Conservation (phyloP, 345 rosid species). For the Acer yangbiense region DNA sequence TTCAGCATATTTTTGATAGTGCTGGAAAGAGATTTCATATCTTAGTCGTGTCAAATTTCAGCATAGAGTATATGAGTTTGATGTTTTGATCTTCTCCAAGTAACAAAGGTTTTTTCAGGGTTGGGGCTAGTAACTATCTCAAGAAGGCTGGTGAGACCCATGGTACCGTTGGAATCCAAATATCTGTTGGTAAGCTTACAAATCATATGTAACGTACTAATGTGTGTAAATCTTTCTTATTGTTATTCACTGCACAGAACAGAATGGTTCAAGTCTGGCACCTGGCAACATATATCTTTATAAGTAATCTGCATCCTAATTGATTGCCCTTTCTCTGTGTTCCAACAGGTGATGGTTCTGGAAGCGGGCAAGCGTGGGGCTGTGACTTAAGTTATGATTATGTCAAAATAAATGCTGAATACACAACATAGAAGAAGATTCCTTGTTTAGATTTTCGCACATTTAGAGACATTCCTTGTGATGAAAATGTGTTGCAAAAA, state of each 20-base stretch:
- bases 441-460: too few species aligned
- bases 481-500: not conserved
- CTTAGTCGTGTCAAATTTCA: not conserved
- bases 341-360: constrained; percentile 64
- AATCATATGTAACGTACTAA: not conserved
- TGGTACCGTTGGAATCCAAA: constrained; percentile 63
- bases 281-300: too few species aligned
- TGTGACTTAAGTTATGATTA: constrained; percentile 90
- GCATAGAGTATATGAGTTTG: not conserved
- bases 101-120: constrained; percentile 41
- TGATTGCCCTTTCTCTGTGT: not conserved
- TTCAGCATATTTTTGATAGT: not conserved
- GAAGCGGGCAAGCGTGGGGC: constrained; percentile 76
- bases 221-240: not conserved
- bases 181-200: constrained; percentile 65
- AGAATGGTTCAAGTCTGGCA: not conserved
- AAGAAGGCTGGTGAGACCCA: constrained; percentile 77
- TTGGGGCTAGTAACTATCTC: constrained; percentile 71
- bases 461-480: not conserved
- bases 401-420: constrained; percentile 84
- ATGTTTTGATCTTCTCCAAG: not conserved
- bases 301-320: not conserved
- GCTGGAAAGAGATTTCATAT: not conserved
- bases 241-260: not conserved
- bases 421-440: constrained; percentile 54